Evolutionary conservation across 1,284 basidiomycete genomes (phyloP), one percentile per base, ranked within the genome.

Genomic region (Microbotryum silenes-acaulis): DNA sequence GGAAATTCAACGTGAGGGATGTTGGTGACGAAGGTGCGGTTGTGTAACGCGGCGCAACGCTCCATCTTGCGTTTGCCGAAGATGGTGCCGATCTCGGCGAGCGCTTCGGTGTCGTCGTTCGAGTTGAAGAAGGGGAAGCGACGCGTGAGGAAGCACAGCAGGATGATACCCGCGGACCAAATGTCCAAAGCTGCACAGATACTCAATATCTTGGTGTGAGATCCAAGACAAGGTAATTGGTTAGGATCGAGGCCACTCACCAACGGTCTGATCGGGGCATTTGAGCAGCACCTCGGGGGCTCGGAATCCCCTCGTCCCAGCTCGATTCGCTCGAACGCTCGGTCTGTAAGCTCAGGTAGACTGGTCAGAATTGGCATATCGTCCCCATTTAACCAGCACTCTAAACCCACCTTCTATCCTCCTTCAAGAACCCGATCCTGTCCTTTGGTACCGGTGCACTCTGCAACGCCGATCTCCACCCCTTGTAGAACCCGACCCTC

Each of bases 41-140:
- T 92, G 75, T 99, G 94, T 55, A 97, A 74, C 47, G 88, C 83
- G 0, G 93, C 93, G 49, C 85, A 83, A 71, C 83, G 85, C 74
- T 94, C 93, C 83, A 97, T 91, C 56, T 83, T 82, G 65, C 80
- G 81, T 63, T 83, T 83, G 4, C 94, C 96, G 70, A 97, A 85
- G 54, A 99, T 85, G 14, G 85, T 80, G 6, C 90, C 87, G 59
- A 98, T 88, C 77, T 99, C 94, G 83, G 97, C 87, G 46, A 98
- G 78, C 6, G 94, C 94, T 74, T 98, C 94, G 37, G 87, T 83
- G 74, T 99, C 94, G 74, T 97, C 92, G 72, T 84, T 89, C 29
- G 93, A 91, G 73, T 93, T 90, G 78, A 98, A 94, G 25, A 97
- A 77, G 1, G 94, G 94, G 72, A 97, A 99, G 69, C 96, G 94